These are phyloP conservation scores for Aspergillus sergii DNA, from an alignment of 2,329 filamentous ascomycete species.

Conservation along the genomic window DNA sequence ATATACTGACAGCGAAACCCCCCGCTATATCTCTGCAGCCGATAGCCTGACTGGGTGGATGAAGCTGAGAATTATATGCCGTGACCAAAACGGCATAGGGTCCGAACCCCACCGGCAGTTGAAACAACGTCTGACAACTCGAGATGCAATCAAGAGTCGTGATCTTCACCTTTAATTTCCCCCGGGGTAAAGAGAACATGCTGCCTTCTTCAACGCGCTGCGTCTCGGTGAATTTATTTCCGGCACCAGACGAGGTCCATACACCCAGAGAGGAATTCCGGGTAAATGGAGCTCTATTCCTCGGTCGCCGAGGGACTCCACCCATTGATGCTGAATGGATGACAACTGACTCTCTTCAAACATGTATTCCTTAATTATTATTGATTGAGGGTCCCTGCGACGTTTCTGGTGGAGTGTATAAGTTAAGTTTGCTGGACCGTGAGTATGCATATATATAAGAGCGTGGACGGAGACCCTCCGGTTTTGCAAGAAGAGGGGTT, in stretches of 20 bases:
- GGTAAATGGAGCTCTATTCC: neutral
- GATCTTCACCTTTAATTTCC: slow-evolving; percentile 5
- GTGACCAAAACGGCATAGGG: slow-evolving; percentile 12
- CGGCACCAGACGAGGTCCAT: neutral
- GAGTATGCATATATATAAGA: neutral
- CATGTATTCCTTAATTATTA: neutral
- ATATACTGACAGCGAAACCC: neutral
- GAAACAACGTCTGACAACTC: neutral
- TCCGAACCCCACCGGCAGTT: slow-evolving; percentile 3
- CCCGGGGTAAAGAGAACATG: neutral
- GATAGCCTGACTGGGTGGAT: neutral
- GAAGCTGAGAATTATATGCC: neutral
- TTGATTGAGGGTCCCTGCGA: neutral
- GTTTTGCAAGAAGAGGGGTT: neutral
- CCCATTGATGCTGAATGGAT: neutral
- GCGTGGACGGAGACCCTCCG: neutral
- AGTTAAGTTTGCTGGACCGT: neutral
- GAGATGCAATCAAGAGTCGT: neutral
- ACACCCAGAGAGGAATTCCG: neutral
- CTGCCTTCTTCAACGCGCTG: neutral
- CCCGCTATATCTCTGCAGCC: too few relatives aligned
- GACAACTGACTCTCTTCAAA: neutral
- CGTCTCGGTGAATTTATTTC: slow-evolving; percentile 1
- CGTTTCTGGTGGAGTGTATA: neutral
- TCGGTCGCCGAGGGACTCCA: neutral